Percentiles rank a stretch among this genome's conserved stretches.
phyloP scores from a whole-genome alignment of 2,329 filamentous ascomycete genomes.

The Drechslerella dactyloides region DNA sequence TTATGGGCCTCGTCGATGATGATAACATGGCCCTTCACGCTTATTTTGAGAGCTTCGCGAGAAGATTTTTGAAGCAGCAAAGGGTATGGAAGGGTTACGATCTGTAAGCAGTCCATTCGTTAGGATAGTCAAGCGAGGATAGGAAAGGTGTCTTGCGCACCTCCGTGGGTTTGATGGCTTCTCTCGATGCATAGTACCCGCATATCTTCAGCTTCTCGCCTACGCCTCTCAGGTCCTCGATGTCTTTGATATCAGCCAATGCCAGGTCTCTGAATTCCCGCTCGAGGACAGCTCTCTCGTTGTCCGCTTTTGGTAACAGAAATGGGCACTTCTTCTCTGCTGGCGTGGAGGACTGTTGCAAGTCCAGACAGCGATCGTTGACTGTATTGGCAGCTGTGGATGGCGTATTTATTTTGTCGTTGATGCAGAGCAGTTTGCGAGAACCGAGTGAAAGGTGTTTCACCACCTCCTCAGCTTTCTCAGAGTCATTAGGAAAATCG shows the following conservation, averaged over 20 bases:
- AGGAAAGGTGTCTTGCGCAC: conserved; percentile 57
- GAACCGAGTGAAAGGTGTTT: conserved; percentile 86
- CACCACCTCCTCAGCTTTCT: conserved; percentile 65
- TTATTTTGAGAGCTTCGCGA: conserved; percentile 83
- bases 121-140: not conserved
- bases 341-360: conserved; percentile 74
- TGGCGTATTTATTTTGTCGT: conserved; percentile 76
- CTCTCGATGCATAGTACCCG: conserved; percentile 93
- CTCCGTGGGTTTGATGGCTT: conserved; percentile 80
- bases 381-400: conserved; percentile 75
- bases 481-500: conserved; percentile 50
- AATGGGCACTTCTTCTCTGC: conserved; percentile 75
- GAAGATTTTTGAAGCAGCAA: conserved; percentile 85
- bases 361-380: conserved; percentile 88
- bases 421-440: conserved; percentile 87
- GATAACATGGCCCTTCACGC: conserved; percentile 84
- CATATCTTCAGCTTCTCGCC: conserved; percentile 82
- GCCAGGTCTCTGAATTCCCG: conserved; percentile 84
- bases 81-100: conserved; percentile 91
- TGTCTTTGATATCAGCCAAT: conserved; percentile 84
- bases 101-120: conserved; percentile 59
- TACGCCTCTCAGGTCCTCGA: conserved; percentile 82
- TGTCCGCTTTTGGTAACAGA: conserved; percentile 76
- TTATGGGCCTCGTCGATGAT: conserved; percentile 98
- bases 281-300: conserved; percentile 65